These are phyloP conservation scores for Acorus gramineus DNA, from an alignment of 106 monocot genomes.

Conservation along the genomic window DNA sequence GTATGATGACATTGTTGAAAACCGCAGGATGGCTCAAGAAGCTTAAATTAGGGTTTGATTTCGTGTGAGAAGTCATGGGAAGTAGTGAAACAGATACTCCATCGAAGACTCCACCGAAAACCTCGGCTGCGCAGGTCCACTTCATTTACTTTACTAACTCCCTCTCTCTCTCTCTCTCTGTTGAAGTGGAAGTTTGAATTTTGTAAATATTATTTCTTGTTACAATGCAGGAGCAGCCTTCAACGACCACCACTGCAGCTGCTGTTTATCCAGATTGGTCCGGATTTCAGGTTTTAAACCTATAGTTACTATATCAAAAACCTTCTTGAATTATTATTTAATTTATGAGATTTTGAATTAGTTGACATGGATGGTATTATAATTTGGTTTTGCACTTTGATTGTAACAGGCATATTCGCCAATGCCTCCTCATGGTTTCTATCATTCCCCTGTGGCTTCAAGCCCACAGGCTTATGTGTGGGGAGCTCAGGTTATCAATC, in stretches of 20 bases:
- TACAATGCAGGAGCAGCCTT: conserved; percentile 16
- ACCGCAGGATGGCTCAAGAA: too few relatives aligned
- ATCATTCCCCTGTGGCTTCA: conserved; percentile 68
- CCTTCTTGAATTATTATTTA: neutral
- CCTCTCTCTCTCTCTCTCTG: neutral
- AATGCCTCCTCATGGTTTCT: conserved; percentile 76
- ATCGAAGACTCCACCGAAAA: conserved; percentile 10
- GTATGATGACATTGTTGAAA: too few relatives aligned
- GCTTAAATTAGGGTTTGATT: too few relatives aligned
- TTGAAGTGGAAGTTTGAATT: too few relatives aligned
- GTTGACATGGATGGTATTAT: neutral
- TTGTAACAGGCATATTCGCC: conserved; percentile 73
- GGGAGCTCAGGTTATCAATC: conserved; percentile 74
- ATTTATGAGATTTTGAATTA: neutral
- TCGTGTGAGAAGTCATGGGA: conserved; percentile 7
- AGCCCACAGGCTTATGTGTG: conserved; percentile 87
- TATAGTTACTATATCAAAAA: neutral
- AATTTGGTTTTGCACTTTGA: neutral
- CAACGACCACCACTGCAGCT: conserved; percentile 7
- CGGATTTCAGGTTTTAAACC: conserved; percentile 29
- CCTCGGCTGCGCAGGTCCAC: conserved; percentile 9
- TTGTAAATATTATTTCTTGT: neutral
- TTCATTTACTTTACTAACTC: neutral
- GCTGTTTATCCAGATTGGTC: conserved; percentile 40
- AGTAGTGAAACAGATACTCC: conserved; percentile 18